Conservation (phyloP, 164 flowering plant genomes). For the Vitis vinifera region DNA sequence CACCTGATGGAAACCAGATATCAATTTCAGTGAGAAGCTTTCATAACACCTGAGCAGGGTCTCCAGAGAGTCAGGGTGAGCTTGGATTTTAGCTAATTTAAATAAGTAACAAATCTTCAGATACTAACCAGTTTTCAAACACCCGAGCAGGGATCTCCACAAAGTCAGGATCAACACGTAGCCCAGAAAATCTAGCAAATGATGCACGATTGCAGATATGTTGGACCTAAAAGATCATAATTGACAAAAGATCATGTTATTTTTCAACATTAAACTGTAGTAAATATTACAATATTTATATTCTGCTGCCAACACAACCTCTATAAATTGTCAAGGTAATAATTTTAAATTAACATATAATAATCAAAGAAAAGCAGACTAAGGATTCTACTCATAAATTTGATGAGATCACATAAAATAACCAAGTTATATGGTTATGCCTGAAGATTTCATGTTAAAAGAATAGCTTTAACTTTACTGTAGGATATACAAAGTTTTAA, state of each 20-base stretch:
- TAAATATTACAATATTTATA: neutral
- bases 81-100: neutral
- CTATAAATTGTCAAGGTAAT: too few species aligned
- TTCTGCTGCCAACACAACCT: neutral
- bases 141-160: conserved; percentile 84
- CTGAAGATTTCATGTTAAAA: too few species aligned
- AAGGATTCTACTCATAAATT: too few species aligned
- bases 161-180: conserved; percentile 86
- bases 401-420: too few species aligned
- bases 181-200: conserved; percentile 86
- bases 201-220: conserved; percentile 88
- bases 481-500: too few species aligned
- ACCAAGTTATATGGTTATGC: too few species aligned
- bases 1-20: conserved; percentile 96
- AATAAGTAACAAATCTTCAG: neutral
- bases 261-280: neutral
- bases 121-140: conserved; percentile 76
- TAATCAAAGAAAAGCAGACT: too few species aligned
- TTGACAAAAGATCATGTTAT: conserved; percentile 6
- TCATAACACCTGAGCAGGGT: conserved; percentile 76
- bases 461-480: too few species aligned
- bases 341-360: too few species aligned
- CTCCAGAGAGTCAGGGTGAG: conserved; percentile 6
- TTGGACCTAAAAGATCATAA: conserved; percentile 58
- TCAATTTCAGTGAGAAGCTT: conserved; percentile 60